These are phyloP conservation scores for Aspergillus asperescens DNA, from an alignment of 495 filamentous ascomycete genomes.

Conservation along the genomic window DNA sequence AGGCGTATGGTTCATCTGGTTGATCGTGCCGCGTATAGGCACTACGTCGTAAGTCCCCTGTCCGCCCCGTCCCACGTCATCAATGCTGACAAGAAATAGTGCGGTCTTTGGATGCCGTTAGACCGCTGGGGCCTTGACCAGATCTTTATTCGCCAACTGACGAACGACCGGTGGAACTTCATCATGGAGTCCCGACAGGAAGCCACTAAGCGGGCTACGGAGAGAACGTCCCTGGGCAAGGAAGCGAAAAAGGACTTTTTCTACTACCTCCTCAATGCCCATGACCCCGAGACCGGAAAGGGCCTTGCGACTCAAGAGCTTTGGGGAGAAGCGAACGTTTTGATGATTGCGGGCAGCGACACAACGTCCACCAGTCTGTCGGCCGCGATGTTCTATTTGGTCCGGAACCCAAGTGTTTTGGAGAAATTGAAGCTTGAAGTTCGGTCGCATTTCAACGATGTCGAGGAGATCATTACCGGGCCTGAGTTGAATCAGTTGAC, in stretches of 20 bases:
- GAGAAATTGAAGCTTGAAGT: conserved; percentile 47
- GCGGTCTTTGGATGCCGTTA: conserved; percentile 55
- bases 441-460: conserved; percentile 44
- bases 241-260: conserved; percentile 63
- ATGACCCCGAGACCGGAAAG: conserved; percentile 55
- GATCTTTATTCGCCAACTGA: conserved; percentile 53
- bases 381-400: conserved; percentile 59
- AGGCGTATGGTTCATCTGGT: conserved; percentile 45
- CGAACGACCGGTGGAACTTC: conserved; percentile 54
- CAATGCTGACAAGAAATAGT: conserved; percentile 34
- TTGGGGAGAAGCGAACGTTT: conserved; percentile 65
- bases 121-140: conserved; percentile 51
- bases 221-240: conserved; percentile 39
- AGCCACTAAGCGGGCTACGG: conserved; percentile 50
- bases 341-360: conserved; percentile 55
- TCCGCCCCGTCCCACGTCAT: neutral
- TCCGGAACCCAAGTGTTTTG: conserved; percentile 43
- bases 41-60: conserved; percentile 44
- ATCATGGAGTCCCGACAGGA: conserved; percentile 56
- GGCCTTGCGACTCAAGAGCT: conserved; percentile 63
- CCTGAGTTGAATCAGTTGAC: conserved; percentile 4
- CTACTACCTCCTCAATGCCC: conserved; percentile 53
- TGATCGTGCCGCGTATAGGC: conserved; percentile 47
- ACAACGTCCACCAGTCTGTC: conserved; percentile 55
- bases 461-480: conserved; percentile 27